These are phyloP conservation scores for Pseudodiploospora longispora DNA, from an alignment of 2,329 filamentous ascomycete species.

Conservation along the genomic window DNA sequence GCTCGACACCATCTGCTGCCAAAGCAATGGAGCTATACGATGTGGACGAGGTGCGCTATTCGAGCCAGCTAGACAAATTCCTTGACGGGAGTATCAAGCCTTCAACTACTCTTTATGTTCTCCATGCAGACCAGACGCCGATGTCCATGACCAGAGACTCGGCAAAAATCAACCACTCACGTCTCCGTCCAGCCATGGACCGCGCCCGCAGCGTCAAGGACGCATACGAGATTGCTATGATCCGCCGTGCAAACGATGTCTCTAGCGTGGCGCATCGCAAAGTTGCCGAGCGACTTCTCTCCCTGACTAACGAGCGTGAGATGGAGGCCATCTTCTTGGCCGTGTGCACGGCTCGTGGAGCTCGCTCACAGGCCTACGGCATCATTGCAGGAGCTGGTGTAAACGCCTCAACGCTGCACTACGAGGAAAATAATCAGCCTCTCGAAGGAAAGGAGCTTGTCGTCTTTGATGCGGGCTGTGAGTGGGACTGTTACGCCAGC, in stretches of 20 bases:
- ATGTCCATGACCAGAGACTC: conserved; percentile 10
- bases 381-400: conserved; percentile 78
- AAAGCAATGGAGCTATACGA: conserved; percentile 57
- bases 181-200: conserved; percentile 66
- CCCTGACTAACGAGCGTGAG: conserved; percentile 69
- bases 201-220: conserved; percentile 75
- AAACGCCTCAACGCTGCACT: conserved; percentile 85
- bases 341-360: conserved; percentile 63
- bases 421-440: conserved; percentile 68
- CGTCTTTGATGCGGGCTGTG: conserved; percentile 80
- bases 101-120: conserved; percentile 34
- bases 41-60: conserved; percentile 62
- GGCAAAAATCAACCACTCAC: conserved; percentile 35
- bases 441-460: conserved; percentile 64
- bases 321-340: conserved; percentile 71
- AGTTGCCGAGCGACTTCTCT: conserved; percentile 56
- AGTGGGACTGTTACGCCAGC: conserved; percentile 78
- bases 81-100: conserved; percentile 29
- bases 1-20: conserved; percentile 49
- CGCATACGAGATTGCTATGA: conserved; percentile 73
- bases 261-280: conserved; percentile 69
- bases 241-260: conserved; percentile 73
- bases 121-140: conserved; percentile 38
- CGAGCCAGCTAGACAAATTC: conserved; percentile 40
- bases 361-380: conserved; percentile 74